A percentile compares a stretch with the other conserved stretches of the same genome.
Conservation (phyloP, 1,284 basidiomycete species). For the Cryptococcus wingfieldii region DNA sequence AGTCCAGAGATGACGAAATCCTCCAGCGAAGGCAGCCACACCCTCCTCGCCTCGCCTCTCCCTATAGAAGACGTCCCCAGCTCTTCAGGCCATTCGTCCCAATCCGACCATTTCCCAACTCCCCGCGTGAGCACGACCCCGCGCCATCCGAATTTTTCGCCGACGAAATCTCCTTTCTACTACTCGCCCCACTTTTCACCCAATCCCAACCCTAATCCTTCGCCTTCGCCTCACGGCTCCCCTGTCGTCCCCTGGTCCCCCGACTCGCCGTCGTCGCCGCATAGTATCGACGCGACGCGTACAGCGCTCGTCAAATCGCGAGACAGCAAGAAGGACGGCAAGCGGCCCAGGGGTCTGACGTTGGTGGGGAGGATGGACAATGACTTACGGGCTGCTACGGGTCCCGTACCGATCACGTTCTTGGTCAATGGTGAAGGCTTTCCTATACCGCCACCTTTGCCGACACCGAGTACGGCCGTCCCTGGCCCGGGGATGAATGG, state of each 20-base stretch:
- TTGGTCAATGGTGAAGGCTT: constrained; percentile 24
- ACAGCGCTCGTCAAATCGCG: constrained; percentile 21
- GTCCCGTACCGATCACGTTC: constrained; percentile 44
- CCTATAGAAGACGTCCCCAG: neutral
- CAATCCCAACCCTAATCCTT: neutral
- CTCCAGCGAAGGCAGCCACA: neutral
- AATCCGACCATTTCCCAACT: too few species aligned
- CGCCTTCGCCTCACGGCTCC: neutral
- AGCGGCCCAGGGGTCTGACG: constrained; percentile 22
- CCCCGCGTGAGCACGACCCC: neutral
- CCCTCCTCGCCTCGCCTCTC: constrained; percentile 13
- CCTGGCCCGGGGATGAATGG: neutral
- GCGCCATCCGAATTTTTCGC: neutral
- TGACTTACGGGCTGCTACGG: constrained; percentile 27
- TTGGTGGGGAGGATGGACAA: constrained; percentile 38
- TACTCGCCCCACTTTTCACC: neutral
- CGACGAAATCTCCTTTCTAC: neutral
- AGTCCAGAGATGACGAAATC: too few species aligned
- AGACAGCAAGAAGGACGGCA: constrained; percentile 16
- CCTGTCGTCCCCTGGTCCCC: constrained; percentile 16
- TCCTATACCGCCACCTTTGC: constrained; percentile 2
- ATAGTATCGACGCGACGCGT: constrained; percentile 29
- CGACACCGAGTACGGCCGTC: neutral
- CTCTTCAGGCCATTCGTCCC: too few species aligned
- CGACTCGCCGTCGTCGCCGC: constrained; percentile 30